Evolutionary conservation across 106 monocot genomes (phyloP), one percentile per base, ranked within the genome.

Genomic region (Dendrobium officinale): DNA sequence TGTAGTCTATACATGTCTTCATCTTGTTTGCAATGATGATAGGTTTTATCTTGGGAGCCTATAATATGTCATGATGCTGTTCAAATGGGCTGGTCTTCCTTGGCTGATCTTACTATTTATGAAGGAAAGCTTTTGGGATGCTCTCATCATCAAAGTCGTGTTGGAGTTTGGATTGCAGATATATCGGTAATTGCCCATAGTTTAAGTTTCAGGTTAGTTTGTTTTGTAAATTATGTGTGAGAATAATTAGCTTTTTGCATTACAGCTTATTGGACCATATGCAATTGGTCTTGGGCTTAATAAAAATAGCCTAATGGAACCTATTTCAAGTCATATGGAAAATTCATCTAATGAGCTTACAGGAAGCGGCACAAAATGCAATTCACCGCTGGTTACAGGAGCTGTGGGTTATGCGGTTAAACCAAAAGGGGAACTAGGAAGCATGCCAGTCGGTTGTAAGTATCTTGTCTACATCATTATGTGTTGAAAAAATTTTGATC

Each of bases 41-140:
- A 94, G 94, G 94, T 94, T 72, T 86, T 91, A 73, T 94, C 94
- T 47, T 94, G 94, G 94, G 94, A 94, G 24, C 94, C 96, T 77
- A 78, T 97, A 80, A 88, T 83, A 85, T 94, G 89, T 75, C 94
- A 97, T 91, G 96, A 97, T 88, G 74, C 84, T 81, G 89, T 94
- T 73, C 85, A 94, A 49, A 88, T 97, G 75, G 89, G 89, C 26
- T 97, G 94, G 96, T 88, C 88, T 49, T 86, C 81, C 58, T 81
- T 97, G 79, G 90, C 86, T 79, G 96, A 97, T 79, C 87, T 97
- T 10, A 84, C 86, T 86, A 85, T 97, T 51, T 85, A 89, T 88
- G 94, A 97, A 83, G 94, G 92, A 79, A 94, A 97, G 79, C 90
- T 97, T 68, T 81, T 97, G 78, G 94, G 93, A 47, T 94, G 93